These are phyloP conservation scores for Trichoderma atroviride DNA, from an alignment of 2,329 filamentous ascomycete species.

Conservation along the genomic window DNA sequence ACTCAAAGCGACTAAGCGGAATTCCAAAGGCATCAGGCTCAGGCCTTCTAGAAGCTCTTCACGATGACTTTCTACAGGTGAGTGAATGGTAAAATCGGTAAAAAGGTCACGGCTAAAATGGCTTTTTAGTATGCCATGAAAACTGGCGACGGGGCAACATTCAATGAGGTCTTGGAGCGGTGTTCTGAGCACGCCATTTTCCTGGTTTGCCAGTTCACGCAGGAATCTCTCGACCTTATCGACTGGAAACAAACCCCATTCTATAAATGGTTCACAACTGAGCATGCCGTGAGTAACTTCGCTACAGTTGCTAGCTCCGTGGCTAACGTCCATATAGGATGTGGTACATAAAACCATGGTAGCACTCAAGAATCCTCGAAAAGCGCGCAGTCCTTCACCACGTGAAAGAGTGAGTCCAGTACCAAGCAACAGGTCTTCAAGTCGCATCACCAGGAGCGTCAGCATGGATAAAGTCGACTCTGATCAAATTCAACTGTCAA, in stretches of 20 bases:
- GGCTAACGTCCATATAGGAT: slow-evolving; percentile 31
- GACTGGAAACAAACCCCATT: slow-evolving; percentile 53
- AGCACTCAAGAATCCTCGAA: slow-evolving; percentile 31
- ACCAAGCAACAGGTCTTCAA: slow-evolving; percentile 25
- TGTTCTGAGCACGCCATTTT: slow-evolving; percentile 55
- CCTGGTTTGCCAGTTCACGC: slow-evolving; percentile 55
- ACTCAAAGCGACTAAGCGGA: slow-evolving; percentile 36
- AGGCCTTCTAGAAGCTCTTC: slow-evolving; percentile 28
- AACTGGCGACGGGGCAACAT: slow-evolving; percentile 55
- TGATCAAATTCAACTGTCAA: neutral
- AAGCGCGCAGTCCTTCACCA: slow-evolving; percentile 30
- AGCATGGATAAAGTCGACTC: slow-evolving; percentile 26
- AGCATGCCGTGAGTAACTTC: slow-evolving; percentile 44
- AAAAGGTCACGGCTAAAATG: neutral
- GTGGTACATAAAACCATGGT: slow-evolving; percentile 33
- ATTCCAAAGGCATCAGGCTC: slow-evolving; percentile 35
- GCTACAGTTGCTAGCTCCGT: neutral
- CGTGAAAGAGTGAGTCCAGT: slow-evolving; percentile 27
- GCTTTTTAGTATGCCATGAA: slow-evolving; percentile 51
- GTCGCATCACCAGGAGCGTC: slow-evolving; percentile 24
- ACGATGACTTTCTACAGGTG: slow-evolving; percentile 37
- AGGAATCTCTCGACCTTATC: slow-evolving; percentile 39
- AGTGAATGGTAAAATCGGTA: neutral
- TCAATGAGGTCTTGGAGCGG: slow-evolving; percentile 51
- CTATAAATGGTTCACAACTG: slow-evolving; percentile 50